Evolutionary conservation across 1,284 basidiomycete species (phyloP), one percentile per base, ranked within the genome.

Genomic region (Hypsizygus ulmarius): DNA sequence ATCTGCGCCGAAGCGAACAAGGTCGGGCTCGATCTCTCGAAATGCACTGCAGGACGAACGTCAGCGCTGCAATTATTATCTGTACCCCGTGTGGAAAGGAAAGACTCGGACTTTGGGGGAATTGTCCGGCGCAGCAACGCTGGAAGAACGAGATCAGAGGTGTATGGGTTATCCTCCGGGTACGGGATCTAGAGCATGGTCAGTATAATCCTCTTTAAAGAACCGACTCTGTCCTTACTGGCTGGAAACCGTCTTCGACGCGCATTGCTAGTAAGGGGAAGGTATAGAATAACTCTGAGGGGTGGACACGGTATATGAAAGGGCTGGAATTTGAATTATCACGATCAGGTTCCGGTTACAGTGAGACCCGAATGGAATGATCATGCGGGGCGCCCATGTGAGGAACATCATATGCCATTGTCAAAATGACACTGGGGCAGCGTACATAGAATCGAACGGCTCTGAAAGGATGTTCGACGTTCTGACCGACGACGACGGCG

Each of bases 211-310:
- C 7, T 2, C 4, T 27, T 41, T 10, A 14, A 10, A 41, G 19
- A 12, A 5, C 19, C 18, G 5, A 7, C 19, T 5, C 14, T 9
- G 1, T 12, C 61, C 69, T 42, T 50, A 81, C 83, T 52, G 71
- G 72, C 53, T 84, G 82, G 53, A 84, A 85, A 28, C 84, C 82
- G 34, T 84, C 73, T 60, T 86, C 82, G 35, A 79, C 66, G 35
- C 75, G 76, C 84, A 86, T 87, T 45, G 16, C 54, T 28, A 30
- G 21, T 47, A 44, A 43, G 10, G 50, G 44, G 25, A 37, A 43
- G 21, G 42, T 36, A 25, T 12, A n/a, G 27, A 1, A 3, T 10
- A 43, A 43, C 32, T 18, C 14, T 29, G 30, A 18, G 32, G 28
- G 25, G 19, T 14, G 16, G 36, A 16, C 36, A 5, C 9, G 6